Percentiles rank a stretch among this genome's conserved stretches.
Conservation (phyloP, 1,284 basidiomycete genomes). For the Leccinum olivaceoglutinosum region DNA sequence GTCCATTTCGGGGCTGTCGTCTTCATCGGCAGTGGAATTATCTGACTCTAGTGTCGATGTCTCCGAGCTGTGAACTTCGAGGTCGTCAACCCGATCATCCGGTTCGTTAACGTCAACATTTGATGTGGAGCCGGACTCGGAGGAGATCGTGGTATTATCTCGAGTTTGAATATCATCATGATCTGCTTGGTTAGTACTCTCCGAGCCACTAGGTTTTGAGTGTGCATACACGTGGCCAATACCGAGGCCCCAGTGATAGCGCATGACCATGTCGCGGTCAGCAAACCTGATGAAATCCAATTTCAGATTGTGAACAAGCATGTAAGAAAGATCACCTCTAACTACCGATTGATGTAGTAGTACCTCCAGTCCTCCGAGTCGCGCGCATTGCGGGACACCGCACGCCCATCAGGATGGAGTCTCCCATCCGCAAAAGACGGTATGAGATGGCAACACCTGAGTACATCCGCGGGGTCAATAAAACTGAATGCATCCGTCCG, state of each 20-base stretch:
- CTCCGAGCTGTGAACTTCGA: not conserved
- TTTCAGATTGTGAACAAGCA: not conserved
- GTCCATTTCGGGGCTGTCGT: not conserved
- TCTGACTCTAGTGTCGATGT: not conserved
- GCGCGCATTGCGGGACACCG: not conserved
- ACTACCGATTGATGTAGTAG: constrained; percentile 7
- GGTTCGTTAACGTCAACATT: not conserved
- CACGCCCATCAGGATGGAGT: not conserved
- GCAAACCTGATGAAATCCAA: constrained; percentile 5
- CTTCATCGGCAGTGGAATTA: not conserved
- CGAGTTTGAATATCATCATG: not conserved
- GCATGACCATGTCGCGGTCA: constrained; percentile 11
- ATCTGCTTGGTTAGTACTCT: not conserved
- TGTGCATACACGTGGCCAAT: not conserved
- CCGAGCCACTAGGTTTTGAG: not conserved
- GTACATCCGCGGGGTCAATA: not conserved
- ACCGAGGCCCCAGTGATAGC: constrained; percentile 3
- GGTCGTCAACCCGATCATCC: not conserved
- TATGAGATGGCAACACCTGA: not conserved
- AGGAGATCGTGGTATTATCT: not conserved
- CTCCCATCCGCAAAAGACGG: not conserved
- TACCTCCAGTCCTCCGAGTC: not conserved
- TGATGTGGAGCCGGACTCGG: not conserved
- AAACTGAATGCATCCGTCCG: not conserved
- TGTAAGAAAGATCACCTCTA: not conserved